Evolutionary conservation across 139 green algal species (phyloP), one percentile per base, ranked within the genome.

Genomic region (Chlorella sp.): DNA sequence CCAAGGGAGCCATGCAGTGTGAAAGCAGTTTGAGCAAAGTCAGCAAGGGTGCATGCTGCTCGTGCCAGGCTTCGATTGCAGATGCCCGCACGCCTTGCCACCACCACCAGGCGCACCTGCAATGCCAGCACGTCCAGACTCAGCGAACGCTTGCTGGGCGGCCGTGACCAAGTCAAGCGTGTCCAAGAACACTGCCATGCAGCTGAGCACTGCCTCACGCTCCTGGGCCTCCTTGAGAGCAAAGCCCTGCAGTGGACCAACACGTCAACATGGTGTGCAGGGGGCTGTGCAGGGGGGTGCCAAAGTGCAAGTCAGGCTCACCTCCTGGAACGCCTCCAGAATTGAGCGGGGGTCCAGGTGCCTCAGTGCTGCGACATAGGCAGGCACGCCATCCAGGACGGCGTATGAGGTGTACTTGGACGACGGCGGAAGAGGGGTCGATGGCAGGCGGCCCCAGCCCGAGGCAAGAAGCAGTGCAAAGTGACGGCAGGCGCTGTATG

Each of bases 381-480:
- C 92, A 67, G 89, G 81, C 15, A 91, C 88, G 28, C 91, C 86
- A 18, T 87, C 87, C 16, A 90, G 87, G 28, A 91, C 91, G 21
- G 67, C 47, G 36, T 87, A 89, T 23, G 21, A 63, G 0, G 38
- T 30, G 23, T 87, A 65, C n/a, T 80, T 80, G 5, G 86, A 90
- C 20, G 87, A 81, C 0, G 87, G 83, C 44, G 87, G 87, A 13
- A 82, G 60, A 2, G 81, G 30, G 26, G 78, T 69, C 12, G 78
- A 17, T 44, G n/a, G 57, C 36, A n/a, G 38, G 2, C 79, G 63
- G 62, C 78, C 82, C 74, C 86, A 89, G 25, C 92, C 93, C 3
- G 90, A 86, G 18, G 92, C 92, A 74, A 98, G 95, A 64, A 99
- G 92, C 89, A 99, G 93, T 13, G 95, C 97, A 85, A 98, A 98